Conservation (phyloP, 495 filamentous ascomycete species). For the Xylaria telfairii region DNA sequence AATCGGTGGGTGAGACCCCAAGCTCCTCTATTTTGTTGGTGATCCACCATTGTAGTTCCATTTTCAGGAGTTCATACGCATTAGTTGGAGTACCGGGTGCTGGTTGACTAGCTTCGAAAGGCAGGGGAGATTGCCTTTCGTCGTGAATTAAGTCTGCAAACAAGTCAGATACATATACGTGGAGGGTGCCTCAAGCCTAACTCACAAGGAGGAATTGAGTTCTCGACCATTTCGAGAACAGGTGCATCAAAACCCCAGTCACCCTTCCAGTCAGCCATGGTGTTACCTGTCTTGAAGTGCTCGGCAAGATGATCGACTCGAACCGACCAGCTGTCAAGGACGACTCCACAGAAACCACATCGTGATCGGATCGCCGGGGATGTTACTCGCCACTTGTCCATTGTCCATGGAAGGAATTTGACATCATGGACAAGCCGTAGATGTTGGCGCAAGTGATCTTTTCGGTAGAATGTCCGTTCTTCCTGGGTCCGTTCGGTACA, state of each 20-base stretch:
- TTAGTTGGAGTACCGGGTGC: conserved; percentile 45
- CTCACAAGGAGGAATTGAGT: conserved; percentile 70
- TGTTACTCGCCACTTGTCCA: conserved; percentile 72
- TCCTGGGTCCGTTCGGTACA: conserved; percentile 69
- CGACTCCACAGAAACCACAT: conserved; percentile 72
- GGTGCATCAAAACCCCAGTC: conserved; percentile 72
- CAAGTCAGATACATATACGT: conserved; percentile 30
- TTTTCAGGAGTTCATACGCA: conserved; percentile 59
- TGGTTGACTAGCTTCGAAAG: conserved; percentile 49
- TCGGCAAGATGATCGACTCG: conserved; percentile 69
- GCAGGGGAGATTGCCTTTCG: conserved; percentile 56
- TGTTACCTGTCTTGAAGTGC: conserved; percentile 70
- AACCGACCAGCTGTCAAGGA: conserved; percentile 66
- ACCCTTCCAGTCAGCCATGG: conserved; percentile 75
- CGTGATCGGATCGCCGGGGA: conserved; percentile 66
- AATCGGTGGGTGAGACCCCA: conserved; percentile 44
- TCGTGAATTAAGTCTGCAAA: conserved; percentile 60
- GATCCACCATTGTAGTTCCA: conserved; percentile 53
- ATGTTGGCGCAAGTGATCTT: conserved; percentile 85
- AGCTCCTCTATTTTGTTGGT: conserved; percentile 37
- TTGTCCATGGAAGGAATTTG: conserved; percentile 63
- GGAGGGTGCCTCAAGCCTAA: conserved; percentile 26
- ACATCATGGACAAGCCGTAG: conserved; percentile 77
- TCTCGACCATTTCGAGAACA: conserved; percentile 64
- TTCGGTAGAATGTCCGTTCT: conserved; percentile 80